phyloP scores from a whole-genome alignment of 345 rosid species.

The Corchorus olitorius region DNA sequence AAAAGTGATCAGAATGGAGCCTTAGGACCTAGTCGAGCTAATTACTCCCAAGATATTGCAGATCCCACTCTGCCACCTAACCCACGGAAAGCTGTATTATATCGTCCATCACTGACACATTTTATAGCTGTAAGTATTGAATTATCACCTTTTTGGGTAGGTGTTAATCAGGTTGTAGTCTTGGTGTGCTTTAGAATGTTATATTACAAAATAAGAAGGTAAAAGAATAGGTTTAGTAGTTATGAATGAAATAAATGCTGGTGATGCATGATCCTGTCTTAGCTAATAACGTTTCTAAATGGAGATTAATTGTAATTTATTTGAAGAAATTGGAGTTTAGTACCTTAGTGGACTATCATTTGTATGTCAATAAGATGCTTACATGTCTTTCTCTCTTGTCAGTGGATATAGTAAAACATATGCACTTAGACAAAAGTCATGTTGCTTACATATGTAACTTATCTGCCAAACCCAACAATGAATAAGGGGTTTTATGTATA shows the following conservation, averaged over 20 bases:
- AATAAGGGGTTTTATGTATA: neutral
- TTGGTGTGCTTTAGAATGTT: neutral
- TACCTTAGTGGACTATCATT: neutral
- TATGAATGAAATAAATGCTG: neutral
- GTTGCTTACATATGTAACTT: neutral
- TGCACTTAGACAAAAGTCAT: neutral
- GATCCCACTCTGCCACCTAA: conserved; percentile 94
- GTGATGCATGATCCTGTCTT: neutral
- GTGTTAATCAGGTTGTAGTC: neutral
- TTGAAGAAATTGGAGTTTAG: no score
- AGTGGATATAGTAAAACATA: no score
- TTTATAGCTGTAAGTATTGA: conserved; percentile 77
- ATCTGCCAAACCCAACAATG: neutral
- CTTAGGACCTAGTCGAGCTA: conserved; percentile 55
- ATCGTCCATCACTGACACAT: conserved; percentile 87
- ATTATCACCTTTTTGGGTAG: neutral
- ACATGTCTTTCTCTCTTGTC: neutral
- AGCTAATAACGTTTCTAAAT: neutral
- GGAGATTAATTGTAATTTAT: neutral
- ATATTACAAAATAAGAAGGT: neutral
- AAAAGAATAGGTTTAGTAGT: neutral
- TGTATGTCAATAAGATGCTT: neutral
- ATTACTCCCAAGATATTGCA: conserved; percentile 63
- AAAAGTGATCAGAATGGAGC: conserved; percentile 62
- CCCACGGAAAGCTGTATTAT: conserved; percentile 82